Conservation (phyloP, 108 stramenopile genomes). For the Mediolabrus comicus region DNA sequence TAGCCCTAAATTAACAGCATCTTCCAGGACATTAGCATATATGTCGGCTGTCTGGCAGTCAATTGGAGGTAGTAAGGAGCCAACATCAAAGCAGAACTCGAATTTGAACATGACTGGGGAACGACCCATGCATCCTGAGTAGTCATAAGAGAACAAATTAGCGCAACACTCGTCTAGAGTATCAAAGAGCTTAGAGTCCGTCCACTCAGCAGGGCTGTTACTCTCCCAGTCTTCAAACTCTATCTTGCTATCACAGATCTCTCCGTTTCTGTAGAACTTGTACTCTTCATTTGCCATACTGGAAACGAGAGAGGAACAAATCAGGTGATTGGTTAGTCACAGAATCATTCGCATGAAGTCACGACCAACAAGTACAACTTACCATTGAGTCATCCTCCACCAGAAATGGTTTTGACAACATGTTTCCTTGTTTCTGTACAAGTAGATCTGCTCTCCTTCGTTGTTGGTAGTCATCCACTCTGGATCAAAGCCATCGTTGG, state of each 20-base stretch:
- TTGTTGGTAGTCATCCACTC: constrained; percentile 32
- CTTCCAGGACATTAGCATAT: constrained; percentile 39
- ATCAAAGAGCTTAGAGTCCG: constrained; percentile 38
- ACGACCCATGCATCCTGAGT: constrained; percentile 3
- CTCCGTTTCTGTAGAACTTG: constrained; percentile 41
- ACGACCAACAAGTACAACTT: too few relatives aligned
- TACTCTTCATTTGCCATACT: constrained; percentile 50
- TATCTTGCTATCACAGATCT: constrained; percentile 44
- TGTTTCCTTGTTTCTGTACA: constrained; percentile 41
- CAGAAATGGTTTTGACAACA: constrained; percentile 44
- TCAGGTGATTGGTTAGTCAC: too few relatives aligned
- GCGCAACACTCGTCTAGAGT: constrained; percentile 4
- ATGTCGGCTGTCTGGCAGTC: constrained; percentile 45
- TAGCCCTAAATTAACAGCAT: constrained; percentile 29
- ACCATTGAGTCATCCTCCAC: constrained; percentile 49
- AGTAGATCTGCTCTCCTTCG: constrained; percentile 21
- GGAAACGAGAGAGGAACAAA: too few relatives aligned
- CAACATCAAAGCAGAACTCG: constrained; percentile 40
- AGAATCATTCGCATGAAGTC: too few relatives aligned
- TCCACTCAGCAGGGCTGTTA: constrained; percentile 41
- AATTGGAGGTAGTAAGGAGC: constrained; percentile 24
- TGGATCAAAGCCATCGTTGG: constrained; percentile 46
- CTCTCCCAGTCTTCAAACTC: constrained; percentile 46
- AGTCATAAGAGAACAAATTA: neutral
- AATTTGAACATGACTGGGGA: constrained; percentile 45